Evolutionary conservation across 164 flowering plant species (phyloP).

Genomic region (Taxillus chinensis): DNA sequence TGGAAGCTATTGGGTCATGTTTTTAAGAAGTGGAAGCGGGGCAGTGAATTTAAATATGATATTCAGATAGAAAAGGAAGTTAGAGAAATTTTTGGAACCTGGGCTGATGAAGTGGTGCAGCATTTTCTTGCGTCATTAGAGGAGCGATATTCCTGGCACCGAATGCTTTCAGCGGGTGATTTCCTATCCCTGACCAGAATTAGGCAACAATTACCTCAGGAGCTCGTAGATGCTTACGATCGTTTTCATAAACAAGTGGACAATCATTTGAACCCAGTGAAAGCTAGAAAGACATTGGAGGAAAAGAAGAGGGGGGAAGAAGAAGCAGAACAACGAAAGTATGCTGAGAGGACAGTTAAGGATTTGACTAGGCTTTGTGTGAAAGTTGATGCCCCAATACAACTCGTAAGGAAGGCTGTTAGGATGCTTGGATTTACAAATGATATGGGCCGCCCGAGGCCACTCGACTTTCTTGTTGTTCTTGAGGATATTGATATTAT

Average conservation of each 20-base stretch:
- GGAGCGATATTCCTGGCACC: constrained; percentile 58
- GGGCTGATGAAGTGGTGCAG: constrained; percentile 71
- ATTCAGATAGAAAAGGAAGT: constrained; percentile 63
- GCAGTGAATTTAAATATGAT: constrained; percentile 54
- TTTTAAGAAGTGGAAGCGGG: constrained; percentile 57
- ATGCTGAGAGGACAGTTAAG: constrained; percentile 54
- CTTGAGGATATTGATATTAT: constrained; percentile 82
- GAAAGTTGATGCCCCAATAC: constrained; percentile 77
- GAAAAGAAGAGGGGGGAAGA: constrained; percentile 40
- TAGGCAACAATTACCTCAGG: constrained; percentile 71
- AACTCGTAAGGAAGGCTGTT: constrained; percentile 59
- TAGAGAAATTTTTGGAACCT: constrained; percentile 44
- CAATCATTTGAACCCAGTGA: constrained; percentile 53
- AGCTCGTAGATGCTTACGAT: constrained; percentile 76
- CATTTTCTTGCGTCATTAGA: constrained; percentile 61
- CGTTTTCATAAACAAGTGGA: constrained; percentile 67
- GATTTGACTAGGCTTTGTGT: constrained; percentile 71
- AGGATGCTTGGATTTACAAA: constrained; percentile 80
- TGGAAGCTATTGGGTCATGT: constrained; percentile 62
- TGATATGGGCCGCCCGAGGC: constrained; percentile 91
- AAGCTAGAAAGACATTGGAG: constrained; percentile 42
- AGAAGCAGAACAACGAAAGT: constrained; percentile 50
- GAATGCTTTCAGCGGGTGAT: constrained; percentile 56
- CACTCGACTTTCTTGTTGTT: constrained; percentile 56
- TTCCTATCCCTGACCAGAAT: constrained; percentile 60